Conservation (phyloP, 768 basidiomycete species). For the Amanita exitialis region DNA sequence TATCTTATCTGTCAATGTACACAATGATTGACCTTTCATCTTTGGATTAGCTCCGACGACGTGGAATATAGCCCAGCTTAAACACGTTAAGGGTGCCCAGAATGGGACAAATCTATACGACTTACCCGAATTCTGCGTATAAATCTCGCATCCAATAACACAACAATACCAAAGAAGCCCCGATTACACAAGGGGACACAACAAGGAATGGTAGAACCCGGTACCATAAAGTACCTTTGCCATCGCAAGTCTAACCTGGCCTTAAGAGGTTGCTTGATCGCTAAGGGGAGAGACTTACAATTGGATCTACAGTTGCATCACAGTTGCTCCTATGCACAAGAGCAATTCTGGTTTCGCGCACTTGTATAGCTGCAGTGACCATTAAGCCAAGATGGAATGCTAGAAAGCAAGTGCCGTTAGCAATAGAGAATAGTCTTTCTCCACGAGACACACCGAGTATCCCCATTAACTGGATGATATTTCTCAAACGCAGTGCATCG, state of each 20-base stretch:
- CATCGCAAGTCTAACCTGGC: conserved; percentile 31
- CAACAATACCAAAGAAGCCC: conserved; percentile 53
- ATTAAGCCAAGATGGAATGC: conserved; percentile 72
- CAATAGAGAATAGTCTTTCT: too few relatives aligned
- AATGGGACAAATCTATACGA: conserved; percentile 2
- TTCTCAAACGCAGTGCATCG: conserved; percentile 74
- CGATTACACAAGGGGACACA: conserved; percentile 62
- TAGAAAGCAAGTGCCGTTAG: conserved; percentile 14
- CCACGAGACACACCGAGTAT: conserved; percentile 38
- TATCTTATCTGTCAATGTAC: not conserved
- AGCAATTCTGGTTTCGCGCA: conserved; percentile 63
- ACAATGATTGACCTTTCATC: conserved; percentile 58
- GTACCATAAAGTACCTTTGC: conserved; percentile 46
- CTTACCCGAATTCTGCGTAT: conserved; percentile 75
- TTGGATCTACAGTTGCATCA: conserved; percentile 19
- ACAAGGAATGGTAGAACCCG: conserved; percentile 60
- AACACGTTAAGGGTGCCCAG: not conserved
- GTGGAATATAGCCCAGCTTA: conserved; percentile 86
- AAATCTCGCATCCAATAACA: conserved; percentile 62
- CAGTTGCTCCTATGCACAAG: conserved; percentile 31
- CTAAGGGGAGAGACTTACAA: conserved; percentile 23
- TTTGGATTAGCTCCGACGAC: conserved; percentile 79
- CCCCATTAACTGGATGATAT: conserved; percentile 69
- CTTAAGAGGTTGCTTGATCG: not conserved
- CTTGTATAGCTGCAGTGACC: conserved; percentile 65